Conservation (phyloP, 768 basidiomycete species). For the Rhodotorula babjevae region DNA sequence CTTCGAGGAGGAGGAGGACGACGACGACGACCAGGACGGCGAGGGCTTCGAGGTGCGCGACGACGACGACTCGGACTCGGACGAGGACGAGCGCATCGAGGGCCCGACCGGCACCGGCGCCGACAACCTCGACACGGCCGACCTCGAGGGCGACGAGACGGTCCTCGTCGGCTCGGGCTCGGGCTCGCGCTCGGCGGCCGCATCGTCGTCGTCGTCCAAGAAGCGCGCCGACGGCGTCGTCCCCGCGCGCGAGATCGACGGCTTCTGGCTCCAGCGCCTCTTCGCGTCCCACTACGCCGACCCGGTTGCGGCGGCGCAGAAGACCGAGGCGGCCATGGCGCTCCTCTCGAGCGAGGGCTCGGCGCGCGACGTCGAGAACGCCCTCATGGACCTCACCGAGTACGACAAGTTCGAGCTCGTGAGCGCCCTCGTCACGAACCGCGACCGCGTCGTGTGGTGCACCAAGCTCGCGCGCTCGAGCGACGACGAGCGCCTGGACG, state of each 20-base stretch:
- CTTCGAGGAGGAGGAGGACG: conserved; percentile 94
- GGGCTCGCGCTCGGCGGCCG: conserved; percentile 45
- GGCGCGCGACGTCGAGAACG: conserved; percentile 88
- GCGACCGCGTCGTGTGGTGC: conserved; percentile 95
- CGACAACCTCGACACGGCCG: conserved; percentile 68
- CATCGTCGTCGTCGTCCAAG: conserved; percentile 44
- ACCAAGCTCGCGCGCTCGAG: conserved; percentile 88
- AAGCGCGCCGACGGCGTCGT: conserved; percentile 67
- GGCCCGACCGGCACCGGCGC: conserved; percentile 42
- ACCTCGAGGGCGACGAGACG: conserved; percentile 55
- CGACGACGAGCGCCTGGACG: conserved; percentile 80
- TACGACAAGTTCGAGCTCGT: conserved; percentile 82
- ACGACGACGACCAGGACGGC: conserved; percentile 74
- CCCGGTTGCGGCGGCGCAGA: conserved; percentile 87
- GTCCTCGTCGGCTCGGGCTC: conserved; percentile 67
- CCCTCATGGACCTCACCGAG: conserved; percentile 93
- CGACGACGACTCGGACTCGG: conserved; percentile 58
- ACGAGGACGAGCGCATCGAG: conserved; percentile 49
- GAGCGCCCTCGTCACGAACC: conserved; percentile 85
- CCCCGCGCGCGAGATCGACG: conserved; percentile 86
- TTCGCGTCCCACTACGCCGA: conserved; percentile 87
- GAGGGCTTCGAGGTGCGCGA: conserved; percentile 74
- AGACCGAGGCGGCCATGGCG: conserved; percentile 74
- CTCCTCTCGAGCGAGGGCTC: conserved; percentile 81
- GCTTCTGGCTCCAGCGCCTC: conserved; percentile 96